Evolutionary conservation across 495 filamentous ascomycete species (phyloP), one percentile per base, ranked within the genome.

Genomic region (Xylaria castorea): DNA sequence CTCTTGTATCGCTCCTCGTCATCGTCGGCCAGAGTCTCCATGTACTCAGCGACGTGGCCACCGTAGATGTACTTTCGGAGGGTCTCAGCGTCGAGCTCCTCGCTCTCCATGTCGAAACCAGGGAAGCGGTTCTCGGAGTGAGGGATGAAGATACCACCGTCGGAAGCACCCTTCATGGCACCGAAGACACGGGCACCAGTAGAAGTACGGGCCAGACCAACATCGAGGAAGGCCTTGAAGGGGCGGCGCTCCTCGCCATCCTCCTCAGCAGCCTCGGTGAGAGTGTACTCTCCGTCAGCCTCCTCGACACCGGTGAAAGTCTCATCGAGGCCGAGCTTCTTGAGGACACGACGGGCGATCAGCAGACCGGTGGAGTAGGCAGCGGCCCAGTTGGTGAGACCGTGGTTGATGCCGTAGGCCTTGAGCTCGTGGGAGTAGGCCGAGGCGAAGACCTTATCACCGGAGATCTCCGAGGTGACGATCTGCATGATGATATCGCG

Each of bases 81-180:
- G 73, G 89, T 92, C 83, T 99, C 96, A 77, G 95, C 91, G 77
- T 99, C 96, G 78, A 99, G 93, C 89, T 98, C 91, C 89, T 99
- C 94, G 78, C 85, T 83, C 88, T 99, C 96, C 42, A 97, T 92
- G 81, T 99, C 96, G 91, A 86, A 99, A 81, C 96, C 96, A 80
- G 96, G 96, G 93, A 98, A 99, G 80, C 96, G 94, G 87, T 93
- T 97, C 89, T 97, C 94, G 75, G 94, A 97, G 92, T 99, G 96
- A 76, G 96, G 96, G 78, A 99, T 87, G 85, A 93, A 90, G 87
- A 99, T 92, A 83, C 96, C 96, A 83, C 96, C 96, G 85, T 99
- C 96, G 74, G 93, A 97, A 78, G 96, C 97, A 88, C 96, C 96
- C 91, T 99, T 99, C 94, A 99, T 97, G 84, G 95, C 97, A 85